A percentile compares a stretch with the other conserved stretches of the same genome.
These are phyloP conservation scores for Eimeria mitis DNA, from an alignment of 169 alveolate genomes.

Conservation along the genomic window DNA sequence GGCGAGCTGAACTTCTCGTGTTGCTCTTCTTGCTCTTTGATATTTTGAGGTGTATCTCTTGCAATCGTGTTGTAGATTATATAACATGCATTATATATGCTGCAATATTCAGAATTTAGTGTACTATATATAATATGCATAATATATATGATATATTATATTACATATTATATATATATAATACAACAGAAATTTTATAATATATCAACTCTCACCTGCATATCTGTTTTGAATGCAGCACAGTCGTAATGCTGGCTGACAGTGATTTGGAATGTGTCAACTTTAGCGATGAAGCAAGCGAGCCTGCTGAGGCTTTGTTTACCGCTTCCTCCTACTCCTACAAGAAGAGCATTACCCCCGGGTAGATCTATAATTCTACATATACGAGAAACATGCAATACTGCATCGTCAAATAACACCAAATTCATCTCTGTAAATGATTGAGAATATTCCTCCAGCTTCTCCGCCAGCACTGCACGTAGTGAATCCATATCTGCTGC, in stretches of 20 bases:
- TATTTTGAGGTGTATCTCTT: no score
- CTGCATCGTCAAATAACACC: slow-evolving; percentile 97
- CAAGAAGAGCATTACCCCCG: slow-evolving; percentile 97
- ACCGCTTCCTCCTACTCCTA: slow-evolving; percentile 99
- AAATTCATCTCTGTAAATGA: slow-evolving; percentile 95
- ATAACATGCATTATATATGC: no score
- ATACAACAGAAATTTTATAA: no score
- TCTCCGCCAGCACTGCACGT: slow-evolving; percentile 93
- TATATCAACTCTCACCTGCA: slow-evolving; percentile 85
- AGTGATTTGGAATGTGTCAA: slow-evolving; percentile 91
- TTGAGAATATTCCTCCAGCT: slow-evolving; percentile 94
- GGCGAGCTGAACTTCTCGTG: no score
- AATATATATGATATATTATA: no score
- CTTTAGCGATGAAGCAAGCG: slow-evolving; percentile 94
- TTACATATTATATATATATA: no score
- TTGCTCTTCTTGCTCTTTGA: no score
- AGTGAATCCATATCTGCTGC: slow-evolving; percentile 90
- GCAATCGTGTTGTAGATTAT: no score
- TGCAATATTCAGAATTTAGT: no score
- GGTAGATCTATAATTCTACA: slow-evolving; percentile 96
- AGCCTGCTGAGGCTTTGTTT: slow-evolving; percentile 96
- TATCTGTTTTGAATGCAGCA: slow-evolving; percentile 93
- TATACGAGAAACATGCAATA: slow-evolving; percentile 96
- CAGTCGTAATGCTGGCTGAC: slow-evolving; percentile 94
- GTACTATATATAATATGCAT: no score